phyloP scores from a whole-genome alignment of 2,329 filamentous ascomycete species.

The Aspergillus unguis region DNA sequence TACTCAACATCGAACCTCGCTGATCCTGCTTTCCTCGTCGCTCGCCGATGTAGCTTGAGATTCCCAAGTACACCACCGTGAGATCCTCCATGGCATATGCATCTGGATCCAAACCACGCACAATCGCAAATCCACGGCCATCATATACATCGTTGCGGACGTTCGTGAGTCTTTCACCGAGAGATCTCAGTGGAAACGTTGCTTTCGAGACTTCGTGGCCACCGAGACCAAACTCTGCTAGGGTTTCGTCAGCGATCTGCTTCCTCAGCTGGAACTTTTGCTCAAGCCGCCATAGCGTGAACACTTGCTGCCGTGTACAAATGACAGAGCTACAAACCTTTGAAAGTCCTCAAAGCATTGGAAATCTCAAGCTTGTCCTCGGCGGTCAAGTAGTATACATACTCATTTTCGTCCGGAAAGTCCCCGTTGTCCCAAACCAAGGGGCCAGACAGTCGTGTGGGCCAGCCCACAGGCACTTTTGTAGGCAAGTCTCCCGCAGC shows the following conservation, averaged over 20 bases:
- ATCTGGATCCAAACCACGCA: constrained; percentile 12
- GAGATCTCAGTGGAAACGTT: constrained; percentile 9
- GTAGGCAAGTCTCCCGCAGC: constrained; percentile 8
- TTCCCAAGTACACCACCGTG: constrained; percentile 12
- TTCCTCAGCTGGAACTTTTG: not conserved
- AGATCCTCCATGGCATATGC: constrained; percentile 12
- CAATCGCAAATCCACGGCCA: constrained; percentile 11
- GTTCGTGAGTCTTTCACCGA: constrained; percentile 6
- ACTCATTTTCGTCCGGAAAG: constrained; percentile 10
- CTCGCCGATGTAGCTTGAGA: constrained; percentile 13
- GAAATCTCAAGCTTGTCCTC: constrained; percentile 12
- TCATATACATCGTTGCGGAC: constrained; percentile 12
- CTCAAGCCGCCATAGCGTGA: not conserved
- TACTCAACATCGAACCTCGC: constrained; percentile 14
- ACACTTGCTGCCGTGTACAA: not conserved
- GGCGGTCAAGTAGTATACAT: constrained; percentile 13
- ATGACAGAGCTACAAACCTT: constrained; percentile 6
- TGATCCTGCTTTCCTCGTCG: constrained; percentile 13
- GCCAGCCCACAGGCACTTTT: constrained; percentile 12
- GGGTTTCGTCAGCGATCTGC: not conserved
- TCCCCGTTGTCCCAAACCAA: constrained; percentile 9
- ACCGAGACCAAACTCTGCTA: constrained; percentile 6
- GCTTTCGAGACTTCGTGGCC: constrained; percentile 12
- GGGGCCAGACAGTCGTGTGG: constrained; percentile 11
- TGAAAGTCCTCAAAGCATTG: constrained; percentile 9